A percentile compares a stretch with the other conserved stretches of the same genome.
Evolutionary conservation across 2,329 filamentous ascomycete species (phyloP).

Genomic region (Ascochyta lentis): DNA sequence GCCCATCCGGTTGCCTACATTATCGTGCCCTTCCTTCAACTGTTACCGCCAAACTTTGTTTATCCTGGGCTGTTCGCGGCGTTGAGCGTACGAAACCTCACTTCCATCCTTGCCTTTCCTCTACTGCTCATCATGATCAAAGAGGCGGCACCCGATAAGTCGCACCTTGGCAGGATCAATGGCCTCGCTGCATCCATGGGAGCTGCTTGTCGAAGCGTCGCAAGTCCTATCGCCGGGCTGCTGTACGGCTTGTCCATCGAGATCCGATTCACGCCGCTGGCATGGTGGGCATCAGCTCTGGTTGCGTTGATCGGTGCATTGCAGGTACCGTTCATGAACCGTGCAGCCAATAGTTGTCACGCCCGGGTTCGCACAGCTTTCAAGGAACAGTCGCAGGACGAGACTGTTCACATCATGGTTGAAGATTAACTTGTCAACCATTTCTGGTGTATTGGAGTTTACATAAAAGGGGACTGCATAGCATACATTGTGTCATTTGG

Average conservation of each 20-base stretch:
- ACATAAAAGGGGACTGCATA: too few species aligned
- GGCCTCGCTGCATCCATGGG: conserved; percentile 74
- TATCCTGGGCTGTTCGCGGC: conserved; percentile 71
- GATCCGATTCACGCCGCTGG: conserved; percentile 65
- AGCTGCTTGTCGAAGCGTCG: conserved; percentile 73
- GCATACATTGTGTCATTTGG: too few species aligned
- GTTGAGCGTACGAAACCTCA: conserved; percentile 69
- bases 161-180: conserved; percentile 73
- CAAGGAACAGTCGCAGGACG: conserved; percentile 23
- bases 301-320: conserved; percentile 63
- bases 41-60: conserved; percentile 61
- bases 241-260: conserved; percentile 68
- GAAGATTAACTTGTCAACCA: conserved; percentile 18
- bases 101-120: conserved; percentile 72
- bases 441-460: too few species aligned
- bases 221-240: conserved; percentile 71
- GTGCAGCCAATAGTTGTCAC: conserved; percentile 50
- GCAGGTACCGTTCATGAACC: conserved; percentile 63
- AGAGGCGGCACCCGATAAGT: conserved; percentile 69
- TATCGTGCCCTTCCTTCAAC: conserved; percentile 70
- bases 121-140: conserved; percentile 75
- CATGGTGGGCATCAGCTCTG: conserved; percentile 66
- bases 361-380: conserved; percentile 34
- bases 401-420: conserved; percentile 36
- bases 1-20: conserved; percentile 73